These are phyloP conservation scores for Phialemonium atrogriseum DNA, from an alignment of 2,329 filamentous ascomycete species.

Conservation along the genomic window DNA sequence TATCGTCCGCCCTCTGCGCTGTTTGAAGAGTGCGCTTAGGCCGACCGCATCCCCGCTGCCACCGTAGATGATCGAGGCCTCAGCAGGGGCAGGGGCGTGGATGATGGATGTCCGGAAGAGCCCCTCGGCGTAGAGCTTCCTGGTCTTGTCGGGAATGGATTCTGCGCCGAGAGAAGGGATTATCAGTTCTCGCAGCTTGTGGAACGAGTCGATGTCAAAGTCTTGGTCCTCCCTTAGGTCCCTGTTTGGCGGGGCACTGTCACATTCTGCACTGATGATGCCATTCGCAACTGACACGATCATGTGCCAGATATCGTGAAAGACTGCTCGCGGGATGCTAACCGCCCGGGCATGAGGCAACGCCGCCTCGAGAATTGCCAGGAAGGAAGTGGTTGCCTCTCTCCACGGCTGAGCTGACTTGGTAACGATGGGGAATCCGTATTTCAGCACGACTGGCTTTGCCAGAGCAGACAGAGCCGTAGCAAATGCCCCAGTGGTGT, in stretches of 20 bases:
- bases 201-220: constrained; percentile 74
- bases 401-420: constrained; percentile 70
- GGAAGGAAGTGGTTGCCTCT: constrained; percentile 62
- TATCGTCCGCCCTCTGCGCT: constrained; percentile 65
- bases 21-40: constrained; percentile 53
- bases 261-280: constrained; percentile 59
- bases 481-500: constrained; percentile 57
- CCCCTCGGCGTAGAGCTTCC: constrained; percentile 62
- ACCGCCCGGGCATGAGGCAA: constrained; percentile 50
- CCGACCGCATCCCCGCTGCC: constrained; percentile 35
- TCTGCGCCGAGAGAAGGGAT: constrained; percentile 63
- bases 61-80: constrained; percentile 49
- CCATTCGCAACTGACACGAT: constrained; percentile 59
- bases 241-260: constrained; percentile 32
- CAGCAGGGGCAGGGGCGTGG: constrained; percentile 50
- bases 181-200: constrained; percentile 59
- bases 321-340: constrained; percentile 33
- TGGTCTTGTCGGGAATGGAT: constrained; percentile 56
- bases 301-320: constrained; percentile 59
- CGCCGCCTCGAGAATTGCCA: constrained; percentile 60
- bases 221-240: constrained; percentile 60
- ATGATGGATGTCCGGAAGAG: constrained; percentile 80
- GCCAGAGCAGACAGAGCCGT: constrained; percentile 59
- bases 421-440: constrained; percentile 64
- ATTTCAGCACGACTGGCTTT: constrained; percentile 69